Conservation (phyloP, 129 eudicot species). For the Flaveria brownii region DNA sequence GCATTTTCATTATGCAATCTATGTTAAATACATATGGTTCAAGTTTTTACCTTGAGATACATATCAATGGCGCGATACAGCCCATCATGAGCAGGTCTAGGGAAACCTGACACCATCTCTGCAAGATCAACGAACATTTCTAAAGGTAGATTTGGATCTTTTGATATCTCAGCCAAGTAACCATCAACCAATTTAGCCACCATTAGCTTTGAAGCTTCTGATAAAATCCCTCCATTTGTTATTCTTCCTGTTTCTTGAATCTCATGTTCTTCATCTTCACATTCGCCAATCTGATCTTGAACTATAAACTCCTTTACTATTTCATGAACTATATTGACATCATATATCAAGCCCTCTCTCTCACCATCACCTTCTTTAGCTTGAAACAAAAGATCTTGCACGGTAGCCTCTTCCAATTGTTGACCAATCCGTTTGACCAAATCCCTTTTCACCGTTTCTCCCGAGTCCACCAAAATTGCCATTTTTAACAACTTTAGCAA, state of each 20-base stretch:
- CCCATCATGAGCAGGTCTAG: conserved; percentile 81
- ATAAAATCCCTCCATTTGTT: conserved; percentile 57
- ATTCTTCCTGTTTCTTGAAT: conserved; percentile 53
- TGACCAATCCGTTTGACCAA: conserved; percentile 68
- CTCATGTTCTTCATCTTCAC: conserved; percentile 49
- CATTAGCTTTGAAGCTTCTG: conserved; percentile 93
- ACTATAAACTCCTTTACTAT: conserved; percentile 66
- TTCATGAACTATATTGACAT: conserved; percentile 50
- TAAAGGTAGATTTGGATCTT: conserved; percentile 73
- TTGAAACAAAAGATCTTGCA: conserved; percentile 71
- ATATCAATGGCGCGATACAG: conserved; percentile 86
- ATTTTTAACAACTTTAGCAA: conserved; percentile 78
- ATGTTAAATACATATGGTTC: background rate
- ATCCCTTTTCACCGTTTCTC: conserved; percentile 53
- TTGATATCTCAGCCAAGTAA: conserved; percentile 84
- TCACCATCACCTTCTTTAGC: conserved; percentile 52
- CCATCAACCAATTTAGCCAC: conserved; percentile 83
- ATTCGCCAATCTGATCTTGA: conserved; percentile 48
- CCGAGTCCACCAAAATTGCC: conserved; percentile 58
- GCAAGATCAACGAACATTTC: conserved; percentile 63
- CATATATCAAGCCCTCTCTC: conserved; percentile 42
- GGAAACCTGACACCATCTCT: conserved; percentile 65
- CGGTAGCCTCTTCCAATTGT: conserved; percentile 84
- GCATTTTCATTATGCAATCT: background rate
- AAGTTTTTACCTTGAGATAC: conserved; percentile 68